Percentiles rank a stretch among this genome's conserved stretches.
phyloP scores from a whole-genome alignment of 1,284 basidiomycete species.

The Melampsora abietis-canadensis region DNA sequence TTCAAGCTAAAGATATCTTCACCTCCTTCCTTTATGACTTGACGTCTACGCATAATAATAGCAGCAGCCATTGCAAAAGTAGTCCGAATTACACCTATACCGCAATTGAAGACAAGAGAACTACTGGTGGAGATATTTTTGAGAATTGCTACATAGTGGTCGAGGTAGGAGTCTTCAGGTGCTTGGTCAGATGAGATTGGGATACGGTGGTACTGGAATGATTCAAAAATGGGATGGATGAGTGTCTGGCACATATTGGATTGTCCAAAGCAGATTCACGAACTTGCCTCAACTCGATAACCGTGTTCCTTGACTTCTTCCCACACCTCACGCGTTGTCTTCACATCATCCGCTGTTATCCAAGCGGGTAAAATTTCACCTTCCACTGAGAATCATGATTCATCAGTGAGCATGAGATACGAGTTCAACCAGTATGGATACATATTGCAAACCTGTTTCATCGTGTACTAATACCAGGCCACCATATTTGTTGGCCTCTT shows the following conservation, averaged over 20 bases:
- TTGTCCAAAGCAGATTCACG: not conserved
- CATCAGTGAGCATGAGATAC: conserved; percentile 8
- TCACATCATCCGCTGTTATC: conserved; percentile 91
- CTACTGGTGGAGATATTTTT: conserved; percentile 72
- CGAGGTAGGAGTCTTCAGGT: conserved; percentile 80
- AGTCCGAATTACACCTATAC: conserved; percentile 92
- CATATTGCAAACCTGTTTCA: conserved; percentile 58
- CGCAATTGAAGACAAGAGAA: conserved; percentile 90
- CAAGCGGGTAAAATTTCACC: conserved; percentile 87
- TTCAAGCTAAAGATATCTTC: conserved; percentile 71
- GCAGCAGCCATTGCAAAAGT: conserved; percentile 98
- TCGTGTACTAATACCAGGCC: conserved; percentile 91
- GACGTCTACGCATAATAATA: conserved; percentile 78
- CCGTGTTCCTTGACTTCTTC: conserved; percentile 72
- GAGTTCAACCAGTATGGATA: conserved; percentile 26
- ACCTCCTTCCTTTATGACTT: conserved; percentile 71
- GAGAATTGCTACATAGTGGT: conserved; percentile 83
- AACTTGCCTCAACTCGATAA: conserved; percentile 78
- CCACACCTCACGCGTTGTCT: conserved; percentile 85
- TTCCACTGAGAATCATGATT: conserved; percentile 56
- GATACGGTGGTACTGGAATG: conserved; percentile 61
- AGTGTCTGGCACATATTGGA: conserved; percentile 8
- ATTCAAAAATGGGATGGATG: conserved; percentile 25
- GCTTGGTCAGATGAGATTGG: conserved; percentile 77
- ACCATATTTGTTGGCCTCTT: conserved; percentile 79